These are phyloP conservation scores for Moricandia moricandioides DNA, from an alignment of 345 rosid species.

Conservation along the genomic window DNA sequence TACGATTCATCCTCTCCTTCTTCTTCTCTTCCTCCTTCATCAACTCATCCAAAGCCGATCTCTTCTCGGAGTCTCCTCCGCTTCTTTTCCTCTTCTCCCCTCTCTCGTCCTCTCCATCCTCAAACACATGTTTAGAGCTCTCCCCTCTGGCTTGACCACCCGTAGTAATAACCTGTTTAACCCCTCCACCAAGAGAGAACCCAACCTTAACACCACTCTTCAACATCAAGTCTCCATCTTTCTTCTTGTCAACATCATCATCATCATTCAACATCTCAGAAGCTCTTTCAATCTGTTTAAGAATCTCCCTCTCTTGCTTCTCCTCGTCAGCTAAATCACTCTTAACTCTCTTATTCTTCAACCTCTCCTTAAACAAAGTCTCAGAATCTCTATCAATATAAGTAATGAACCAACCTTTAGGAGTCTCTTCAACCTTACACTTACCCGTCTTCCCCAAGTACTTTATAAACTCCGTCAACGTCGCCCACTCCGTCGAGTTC, in stretches of 20 bases:
- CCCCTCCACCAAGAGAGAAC: slow-evolving; percentile 53
- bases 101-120: slow-evolving; percentile 35
- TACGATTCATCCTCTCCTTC: slow-evolving; percentile 76
- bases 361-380: slow-evolving; percentile 74
- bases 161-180: slow-evolving; percentile 14
- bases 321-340: slow-evolving; percentile 87
- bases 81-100: slow-evolving; percentile 37
- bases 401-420: slow-evolving; percentile 96
- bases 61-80: slow-evolving; percentile 30
- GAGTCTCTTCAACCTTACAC: slow-evolving; percentile 94
- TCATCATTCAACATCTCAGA: slow-evolving; percentile 24
- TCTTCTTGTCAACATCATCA: slow-evolving; percentile 21
- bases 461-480: slow-evolving; percentile 87
- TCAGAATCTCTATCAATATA: slow-evolving; percentile 84
- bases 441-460: slow-evolving; percentile 74
- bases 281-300: slow-evolving; percentile 82
- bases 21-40: slow-evolving; percentile 88
- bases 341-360: slow-evolving; percentile 77
- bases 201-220: slow-evolving; percentile 72
- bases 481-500: slow-evolving; percentile 92
- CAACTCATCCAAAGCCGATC: slow-evolving; percentile 77
- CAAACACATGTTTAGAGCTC: slow-evolving; percentile 57
- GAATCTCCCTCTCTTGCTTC: slow-evolving; percentile 80
- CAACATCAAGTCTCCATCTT: slow-evolving; percentile 44
- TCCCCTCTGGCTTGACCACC: slow-evolving; percentile 49